Conservation (phyloP, 75 land plant genomes). For the Sequoia sempervirens region DNA sequence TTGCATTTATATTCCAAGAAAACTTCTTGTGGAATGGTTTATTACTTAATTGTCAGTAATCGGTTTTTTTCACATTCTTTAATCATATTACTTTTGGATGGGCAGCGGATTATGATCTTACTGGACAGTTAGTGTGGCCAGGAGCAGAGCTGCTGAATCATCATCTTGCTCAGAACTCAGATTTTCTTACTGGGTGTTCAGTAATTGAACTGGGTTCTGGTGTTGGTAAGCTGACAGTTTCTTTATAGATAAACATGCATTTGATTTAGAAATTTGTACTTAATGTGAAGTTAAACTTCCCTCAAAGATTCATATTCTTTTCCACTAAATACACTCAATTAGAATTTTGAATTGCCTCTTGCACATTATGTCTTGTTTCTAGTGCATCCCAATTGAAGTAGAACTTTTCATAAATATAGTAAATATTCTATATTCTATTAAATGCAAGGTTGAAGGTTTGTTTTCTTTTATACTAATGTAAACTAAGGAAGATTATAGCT, state of each 20-base stretch:
- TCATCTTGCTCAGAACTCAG: constrained; percentile 50
- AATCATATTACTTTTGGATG: neutral
- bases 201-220: constrained; percentile 93
- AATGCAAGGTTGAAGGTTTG: neutral
- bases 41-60: neutral
- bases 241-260: neutral
- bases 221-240: constrained; percentile 54
- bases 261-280: neutral
- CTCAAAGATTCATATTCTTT: neutral
- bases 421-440: neutral
- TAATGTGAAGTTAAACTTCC: neutral
- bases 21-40: neutral
- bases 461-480: neutral
- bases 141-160: constrained; percentile 81
- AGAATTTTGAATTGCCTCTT: neutral
- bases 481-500: neutral
- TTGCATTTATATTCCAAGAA: neutral
- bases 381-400: neutral
- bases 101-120: constrained; percentile 94
- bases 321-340: neutral
- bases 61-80: neutral
- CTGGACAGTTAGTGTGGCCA: constrained; percentile 97
- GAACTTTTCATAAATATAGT: neutral
- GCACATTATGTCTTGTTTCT: neutral
- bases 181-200: constrained; percentile 47